Evolutionary conservation across 495 filamentous ascomycete genomes (phyloP).

Genomic region (Venustampulla echinocandica): DNA sequence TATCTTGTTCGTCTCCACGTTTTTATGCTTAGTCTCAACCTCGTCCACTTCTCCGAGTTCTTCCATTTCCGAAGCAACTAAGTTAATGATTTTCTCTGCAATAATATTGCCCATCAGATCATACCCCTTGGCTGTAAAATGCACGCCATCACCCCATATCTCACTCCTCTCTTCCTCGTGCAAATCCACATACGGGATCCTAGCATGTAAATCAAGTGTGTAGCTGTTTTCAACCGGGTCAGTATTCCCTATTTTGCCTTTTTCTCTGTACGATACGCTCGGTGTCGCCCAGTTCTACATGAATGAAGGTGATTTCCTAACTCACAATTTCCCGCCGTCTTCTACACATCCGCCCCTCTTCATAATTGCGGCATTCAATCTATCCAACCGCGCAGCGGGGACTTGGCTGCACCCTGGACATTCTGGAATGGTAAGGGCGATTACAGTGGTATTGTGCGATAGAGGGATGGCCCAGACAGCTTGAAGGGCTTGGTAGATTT

Average conservation of each 20-base stretch:
- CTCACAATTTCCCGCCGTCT: too few species aligned
- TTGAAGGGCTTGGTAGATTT: conserved; percentile 12
- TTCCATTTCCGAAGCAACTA: conserved; percentile 3
- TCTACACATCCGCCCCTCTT: too few species aligned
- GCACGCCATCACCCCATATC: conserved; percentile 57
- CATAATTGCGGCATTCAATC: too few species aligned
- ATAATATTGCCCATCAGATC: conserved; percentile 48
- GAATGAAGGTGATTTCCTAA: too few species aligned
- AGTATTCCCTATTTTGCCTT: background rate
- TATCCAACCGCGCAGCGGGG: background rate
- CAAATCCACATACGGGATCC: conserved; percentile 44
- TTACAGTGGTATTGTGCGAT: background rate
- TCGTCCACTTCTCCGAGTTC: background rate
- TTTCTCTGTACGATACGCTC: background rate
- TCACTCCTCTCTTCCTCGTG: conserved; percentile 30
- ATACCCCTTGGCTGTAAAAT: conserved; percentile 53
- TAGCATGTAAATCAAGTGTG: conserved; percentile 43
- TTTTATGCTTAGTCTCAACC: background rate
- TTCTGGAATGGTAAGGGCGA: background rate
- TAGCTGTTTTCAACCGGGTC: conserved; percentile 27
- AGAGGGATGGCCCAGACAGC: conserved; percentile 9
- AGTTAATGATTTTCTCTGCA: conserved; percentile 18
- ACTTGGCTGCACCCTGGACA: background rate
- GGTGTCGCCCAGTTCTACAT: too few species aligned
- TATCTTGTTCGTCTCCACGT: too few species aligned